Percentiles rank a stretch among this genome's conserved stretches.
Evolutionary conservation across 305 asterid species (phyloP).

Genomic region (Ilex paraguariensis): DNA sequence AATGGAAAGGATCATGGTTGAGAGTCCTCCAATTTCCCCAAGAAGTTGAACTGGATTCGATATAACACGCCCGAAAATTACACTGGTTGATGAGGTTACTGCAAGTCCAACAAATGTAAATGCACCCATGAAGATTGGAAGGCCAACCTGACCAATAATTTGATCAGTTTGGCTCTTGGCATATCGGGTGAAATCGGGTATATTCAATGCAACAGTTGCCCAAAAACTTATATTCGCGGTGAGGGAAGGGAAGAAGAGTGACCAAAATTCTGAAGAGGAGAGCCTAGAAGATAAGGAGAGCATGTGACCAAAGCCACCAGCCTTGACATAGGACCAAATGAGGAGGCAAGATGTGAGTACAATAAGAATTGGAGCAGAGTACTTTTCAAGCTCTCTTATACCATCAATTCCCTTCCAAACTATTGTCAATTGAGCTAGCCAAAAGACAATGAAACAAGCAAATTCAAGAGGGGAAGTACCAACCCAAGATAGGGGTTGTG

Average conservation of each 20-base stretch:
- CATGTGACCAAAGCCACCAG: constrained; percentile 84
- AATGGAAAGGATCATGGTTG: constrained; percentile 55
- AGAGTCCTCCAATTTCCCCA: constrained; percentile 63
- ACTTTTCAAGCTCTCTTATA: constrained; percentile 64
- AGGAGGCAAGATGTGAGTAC: constrained; percentile 49
- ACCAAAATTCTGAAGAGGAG: constrained; percentile 60
- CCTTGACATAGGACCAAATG: constrained; percentile 58
- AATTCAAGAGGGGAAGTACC: constrained; percentile 82
- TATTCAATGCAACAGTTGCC: constrained; percentile 80
- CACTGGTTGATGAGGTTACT: constrained; percentile 74
- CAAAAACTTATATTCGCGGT: constrained; percentile 94
- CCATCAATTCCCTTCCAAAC: constrained; percentile 91
- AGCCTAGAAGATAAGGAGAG: constrained; percentile 60
- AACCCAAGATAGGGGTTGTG: constrained; percentile 47
- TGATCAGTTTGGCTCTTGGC: constrained; percentile 72
- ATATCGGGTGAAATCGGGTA: constrained; percentile 83
- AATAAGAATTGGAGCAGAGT: constrained; percentile 72
- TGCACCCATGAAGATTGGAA: constrained; percentile 79
- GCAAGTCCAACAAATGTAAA: constrained; percentile 88
- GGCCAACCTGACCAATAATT: constrained; percentile 63
- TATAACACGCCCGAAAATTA: constrained; percentile 64
- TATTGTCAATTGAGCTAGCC: constrained; percentile 60
- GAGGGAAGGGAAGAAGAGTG: constrained; percentile 70
- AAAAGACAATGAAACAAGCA: constrained; percentile 57
- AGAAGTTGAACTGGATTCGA: constrained; percentile 72